A percentile compares a stretch with the other conserved stretches of the same genome.
phyloP scores from a whole-genome alignment of 805 yeast genomes.

The Candida michaelii region DNA sequence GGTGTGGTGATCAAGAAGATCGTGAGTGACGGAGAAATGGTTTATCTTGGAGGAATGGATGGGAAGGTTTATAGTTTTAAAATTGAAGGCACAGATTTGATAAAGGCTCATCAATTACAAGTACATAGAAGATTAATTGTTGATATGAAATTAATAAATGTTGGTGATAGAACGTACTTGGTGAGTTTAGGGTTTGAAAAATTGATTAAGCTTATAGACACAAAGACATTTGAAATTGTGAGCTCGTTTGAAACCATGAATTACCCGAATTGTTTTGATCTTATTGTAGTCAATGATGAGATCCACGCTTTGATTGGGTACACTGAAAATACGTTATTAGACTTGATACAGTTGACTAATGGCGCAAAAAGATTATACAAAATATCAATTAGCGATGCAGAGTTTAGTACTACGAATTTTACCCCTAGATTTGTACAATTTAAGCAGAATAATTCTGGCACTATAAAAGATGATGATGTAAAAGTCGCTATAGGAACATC shows the following conservation, averaged over 20 bases:
- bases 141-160: slow-evolving; percentile 30
- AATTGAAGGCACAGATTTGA: slow-evolving; percentile 6
- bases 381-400: slow-evolving; percentile 70
- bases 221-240: slow-evolving; percentile 13
- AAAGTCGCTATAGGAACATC: slow-evolving; percentile 67
- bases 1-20: slow-evolving; percentile 36
- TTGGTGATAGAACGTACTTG: slow-evolving; percentile 32
- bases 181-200: slow-evolving; percentile 65
- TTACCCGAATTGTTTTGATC: slow-evolving; percentile 53
- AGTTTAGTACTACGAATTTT: slow-evolving; percentile 64
- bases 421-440: slow-evolving; percentile 46
- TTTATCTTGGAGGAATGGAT: slow-evolving; percentile 53
- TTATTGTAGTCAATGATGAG: slow-evolving; percentile 21
- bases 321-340: slow-evolving; percentile 57
- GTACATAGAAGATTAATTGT: slow-evolving; percentile 38
- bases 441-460: neutral
- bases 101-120: slow-evolving; percentile 20
- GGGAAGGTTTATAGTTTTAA: slow-evolving; percentile 33
- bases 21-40: slow-evolving; percentile 22
- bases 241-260: slow-evolving; percentile 39
- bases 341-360: slow-evolving; percentile 18
- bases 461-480: slow-evolving; percentile 27
- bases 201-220: slow-evolving; percentile 28
- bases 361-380: slow-evolving; percentile 31
- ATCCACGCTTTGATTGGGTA: slow-evolving; percentile 56